A percentile compares a stretch with the other conserved stretches of the same genome.
These are phyloP conservation scores for Beta macrorhiza DNA, from an alignment of 179 eudicot genomes.

Conservation along the genomic window DNA sequence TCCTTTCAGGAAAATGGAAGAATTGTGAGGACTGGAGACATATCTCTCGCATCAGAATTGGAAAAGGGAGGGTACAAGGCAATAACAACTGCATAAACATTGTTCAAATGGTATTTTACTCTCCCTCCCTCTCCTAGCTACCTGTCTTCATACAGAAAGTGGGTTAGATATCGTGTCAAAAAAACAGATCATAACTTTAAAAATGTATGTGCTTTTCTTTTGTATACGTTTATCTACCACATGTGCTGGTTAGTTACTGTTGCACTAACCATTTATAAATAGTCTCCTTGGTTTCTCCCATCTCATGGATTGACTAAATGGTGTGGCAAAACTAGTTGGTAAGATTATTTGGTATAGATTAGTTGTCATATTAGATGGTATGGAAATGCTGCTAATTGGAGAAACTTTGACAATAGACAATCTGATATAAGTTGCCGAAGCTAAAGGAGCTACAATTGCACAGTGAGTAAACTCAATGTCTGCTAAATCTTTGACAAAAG, in stretches of 20 bases:
- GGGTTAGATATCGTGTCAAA: background rate
- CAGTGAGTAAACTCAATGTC: background rate
- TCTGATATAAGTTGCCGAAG: too few relatives aligned
- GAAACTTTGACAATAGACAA: too few relatives aligned
- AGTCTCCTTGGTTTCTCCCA: background rate
- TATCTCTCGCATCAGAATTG: slow-evolving; percentile 63
- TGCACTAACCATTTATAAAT: background rate
- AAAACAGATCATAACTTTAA: background rate
- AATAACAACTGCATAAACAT: slow-evolving; percentile 43
- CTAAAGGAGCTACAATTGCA: too few relatives aligned
- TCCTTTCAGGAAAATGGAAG: slow-evolving; percentile 67
- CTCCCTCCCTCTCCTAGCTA: slow-evolving; percentile 10
- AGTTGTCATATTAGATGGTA: too few relatives aligned
- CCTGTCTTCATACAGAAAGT: background rate
- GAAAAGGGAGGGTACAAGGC: slow-evolving; percentile 91
- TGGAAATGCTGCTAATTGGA: too few relatives aligned
- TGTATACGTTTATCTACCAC: background rate
- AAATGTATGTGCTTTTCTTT: background rate
- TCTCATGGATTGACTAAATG: too few relatives aligned
- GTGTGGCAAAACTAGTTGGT: too few relatives aligned
- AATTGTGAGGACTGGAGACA: slow-evolving; percentile 83
- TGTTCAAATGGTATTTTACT: slow-evolving; percentile 22
- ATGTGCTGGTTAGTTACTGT: background rate
- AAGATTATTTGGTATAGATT: too few relatives aligned
- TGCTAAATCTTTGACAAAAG: background rate